Evolutionary conservation across 495 filamentous ascomycete genomes (phyloP).

Genomic region (Beverwykella pulmonaria): DNA sequence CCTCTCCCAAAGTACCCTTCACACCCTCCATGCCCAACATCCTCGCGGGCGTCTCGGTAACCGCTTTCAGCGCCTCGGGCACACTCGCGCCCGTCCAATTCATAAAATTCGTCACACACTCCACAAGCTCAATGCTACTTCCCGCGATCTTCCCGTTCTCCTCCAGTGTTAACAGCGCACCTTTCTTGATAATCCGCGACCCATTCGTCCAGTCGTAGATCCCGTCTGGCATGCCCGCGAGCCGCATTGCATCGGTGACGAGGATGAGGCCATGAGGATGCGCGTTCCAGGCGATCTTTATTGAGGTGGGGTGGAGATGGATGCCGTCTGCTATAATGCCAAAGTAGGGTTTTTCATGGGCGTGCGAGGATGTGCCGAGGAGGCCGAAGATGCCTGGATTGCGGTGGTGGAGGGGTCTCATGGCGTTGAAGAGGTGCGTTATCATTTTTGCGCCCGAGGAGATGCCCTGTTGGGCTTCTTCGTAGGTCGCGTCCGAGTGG

Average conservation of each 20-base stretch:
- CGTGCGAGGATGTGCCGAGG: conserved; percentile 50
- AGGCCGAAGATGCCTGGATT: conserved; percentile 84
- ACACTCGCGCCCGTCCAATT: conserved; percentile 67
- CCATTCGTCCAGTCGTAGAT: conserved; percentile 80
- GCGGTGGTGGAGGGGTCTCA: conserved; percentile 81
- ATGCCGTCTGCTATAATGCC: conserved; percentile 69
- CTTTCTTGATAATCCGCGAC: conserved; percentile 68
- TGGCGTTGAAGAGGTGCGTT: conserved; percentile 89
- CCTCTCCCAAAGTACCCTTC: conserved; percentile 68
- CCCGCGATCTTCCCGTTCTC: conserved; percentile 72
- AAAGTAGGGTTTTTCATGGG: conserved; percentile 60
- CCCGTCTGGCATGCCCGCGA: conserved; percentile 73
- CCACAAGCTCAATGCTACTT: conserved; percentile 70
- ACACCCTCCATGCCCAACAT: conserved; percentile 68
- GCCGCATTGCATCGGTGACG: conserved; percentile 69
- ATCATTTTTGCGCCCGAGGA: conserved; percentile 76
- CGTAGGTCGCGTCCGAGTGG: conserved; percentile 80
- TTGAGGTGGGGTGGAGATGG: conserved; percentile 65
- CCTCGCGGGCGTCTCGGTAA: conserved; percentile 70
- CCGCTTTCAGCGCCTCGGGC: conserved; percentile 66
- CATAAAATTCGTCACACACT: conserved; percentile 80
- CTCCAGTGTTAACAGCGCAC: conserved; percentile 66
- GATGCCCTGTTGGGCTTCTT: conserved; percentile 68
- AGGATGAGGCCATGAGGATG: conserved; percentile 66
- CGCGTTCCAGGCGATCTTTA: conserved; percentile 64